These are phyloP conservation scores for Syncephalastrum contaminatum DNA, from an alignment of 371 early-diverging fungal species.

Conservation along the genomic window DNA sequence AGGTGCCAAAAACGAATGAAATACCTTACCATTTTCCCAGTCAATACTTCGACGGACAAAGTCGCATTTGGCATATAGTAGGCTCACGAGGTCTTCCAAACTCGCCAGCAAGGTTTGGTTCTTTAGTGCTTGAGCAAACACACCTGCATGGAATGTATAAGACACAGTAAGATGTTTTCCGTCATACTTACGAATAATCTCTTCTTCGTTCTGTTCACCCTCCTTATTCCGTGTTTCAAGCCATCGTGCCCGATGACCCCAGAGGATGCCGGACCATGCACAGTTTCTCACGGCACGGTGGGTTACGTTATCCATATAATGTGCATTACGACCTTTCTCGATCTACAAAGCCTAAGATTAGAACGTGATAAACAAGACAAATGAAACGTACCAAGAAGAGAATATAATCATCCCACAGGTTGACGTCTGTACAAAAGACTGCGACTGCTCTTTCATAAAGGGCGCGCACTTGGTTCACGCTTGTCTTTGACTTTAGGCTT, in stretches of 20 bases:
- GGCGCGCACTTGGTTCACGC: slow-evolving; percentile 34
- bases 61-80: slow-evolving; percentile 39
- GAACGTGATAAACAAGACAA: not conserved
- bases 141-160: slow-evolving; percentile 14
- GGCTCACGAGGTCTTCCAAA: slow-evolving; percentile 42
- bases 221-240: slow-evolving; percentile 19
- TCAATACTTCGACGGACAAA: slow-evolving; percentile 33
- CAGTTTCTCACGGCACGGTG: slow-evolving; percentile 66
- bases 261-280: slow-evolving; percentile 66
- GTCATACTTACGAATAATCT: slow-evolving; percentile 5
- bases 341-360: slow-evolving; percentile 14
- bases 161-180: not conserved
- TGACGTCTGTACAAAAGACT: slow-evolving; percentile 53
- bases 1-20: no score
- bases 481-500: slow-evolving; percentile 20
- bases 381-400: slow-evolving; percentile 43
- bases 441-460: slow-evolving; percentile 69
- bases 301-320: slow-evolving; percentile 24
- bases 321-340: slow-evolving; percentile 27
- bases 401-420: slow-evolving; percentile 73
- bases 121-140: slow-evolving; percentile 33
- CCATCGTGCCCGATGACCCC: slow-evolving; percentile 47
- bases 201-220: not conserved
- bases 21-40: slow-evolving; percentile 40
- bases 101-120: slow-evolving; percentile 30